Conservation (phyloP, 73 alveolate genomes). For the Breviolum minutum region DNA sequence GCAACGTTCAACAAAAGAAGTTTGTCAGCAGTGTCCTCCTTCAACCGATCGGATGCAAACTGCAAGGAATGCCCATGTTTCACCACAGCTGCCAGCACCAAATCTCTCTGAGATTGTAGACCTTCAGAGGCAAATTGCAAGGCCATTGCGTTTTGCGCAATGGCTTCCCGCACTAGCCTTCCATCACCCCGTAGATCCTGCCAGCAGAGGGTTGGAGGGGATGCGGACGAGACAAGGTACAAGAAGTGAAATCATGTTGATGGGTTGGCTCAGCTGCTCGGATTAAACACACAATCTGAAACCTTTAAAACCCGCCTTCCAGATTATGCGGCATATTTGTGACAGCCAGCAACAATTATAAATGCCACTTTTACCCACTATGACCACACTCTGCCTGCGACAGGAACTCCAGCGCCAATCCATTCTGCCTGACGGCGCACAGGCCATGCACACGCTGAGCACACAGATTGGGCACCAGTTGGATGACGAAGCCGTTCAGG, state of each 20-base stretch:
- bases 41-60: constrained; percentile 7
- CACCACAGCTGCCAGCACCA: constrained; percentile 66
- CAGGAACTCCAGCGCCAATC: constrained; percentile 38
- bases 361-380: not conserved
- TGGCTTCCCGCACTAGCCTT: constrained; percentile 67
- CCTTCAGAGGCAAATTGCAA: constrained; percentile 31
- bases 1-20: too few species aligned
- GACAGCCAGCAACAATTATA: not conserved
- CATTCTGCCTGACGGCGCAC: constrained; percentile 49
- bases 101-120: constrained; percentile 27
- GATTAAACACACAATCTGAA: too few species aligned
- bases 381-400: not conserved
- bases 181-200: constrained; percentile 49
- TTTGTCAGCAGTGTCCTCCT: not conserved
- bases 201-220: not conserved
- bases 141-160: constrained; percentile 48
- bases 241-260: too few species aligned
- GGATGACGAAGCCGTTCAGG: constrained; percentile 57
- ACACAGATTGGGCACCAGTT: constrained; percentile 2
- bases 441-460: not conserved
- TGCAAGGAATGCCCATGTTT: constrained; percentile 69
- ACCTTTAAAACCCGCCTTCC: too few species aligned
- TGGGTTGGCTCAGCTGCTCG: too few species aligned
- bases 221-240: not conserved
- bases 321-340: not conserved